Conservation (phyloP, 495 filamentous ascomycete species). For the Geopyxis carbonaria region DNA sequence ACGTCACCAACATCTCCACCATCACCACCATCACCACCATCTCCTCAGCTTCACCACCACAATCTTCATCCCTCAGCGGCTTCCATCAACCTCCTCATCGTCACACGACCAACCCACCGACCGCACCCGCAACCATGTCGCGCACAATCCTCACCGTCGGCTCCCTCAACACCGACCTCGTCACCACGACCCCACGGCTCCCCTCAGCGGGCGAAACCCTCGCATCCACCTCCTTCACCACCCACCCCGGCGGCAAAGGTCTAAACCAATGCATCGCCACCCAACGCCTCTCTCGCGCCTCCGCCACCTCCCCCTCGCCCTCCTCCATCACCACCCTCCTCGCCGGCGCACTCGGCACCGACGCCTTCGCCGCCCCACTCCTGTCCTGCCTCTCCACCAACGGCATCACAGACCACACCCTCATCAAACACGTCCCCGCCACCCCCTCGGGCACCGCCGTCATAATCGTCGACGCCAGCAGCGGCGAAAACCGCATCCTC, state of each 20-base stretch:
- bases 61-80: too few relatives aligned
- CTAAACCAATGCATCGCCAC: slow-evolving; percentile 88
- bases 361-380: slow-evolving; percentile 43
- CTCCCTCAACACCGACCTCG: slow-evolving; percentile 85
- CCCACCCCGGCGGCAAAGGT: slow-evolving; percentile 79
- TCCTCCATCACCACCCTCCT: slow-evolving; percentile 45
- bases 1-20: too few relatives aligned
- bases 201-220: slow-evolving; percentile 77
- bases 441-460: slow-evolving; percentile 57
- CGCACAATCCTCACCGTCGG: slow-evolving; percentile 62
- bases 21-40: too few relatives aligned
- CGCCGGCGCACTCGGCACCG: slow-evolving; percentile 66
- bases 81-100: too few relatives aligned
- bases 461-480: slow-evolving; percentile 55
- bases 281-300: slow-evolving; percentile 42
- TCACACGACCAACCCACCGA: too few relatives aligned
- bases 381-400: slow-evolving; percentile 21
- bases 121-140: slow-evolving; percentile 27
- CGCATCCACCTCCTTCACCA: slow-evolving; percentile 57
- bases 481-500: slow-evolving; percentile 77
- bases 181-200: slow-evolving; percentile 68
- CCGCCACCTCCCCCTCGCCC: slow-evolving; percentile 29
- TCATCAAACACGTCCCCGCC: neutral
- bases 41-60: too few relatives aligned
- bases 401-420: slow-evolving; percentile 8